Evolutionary conservation across 2,329 filamentous ascomycete genomes (phyloP), one percentile per base, ranked within the genome.

Genomic region (Sclerotiophoma versabilis): DNA sequence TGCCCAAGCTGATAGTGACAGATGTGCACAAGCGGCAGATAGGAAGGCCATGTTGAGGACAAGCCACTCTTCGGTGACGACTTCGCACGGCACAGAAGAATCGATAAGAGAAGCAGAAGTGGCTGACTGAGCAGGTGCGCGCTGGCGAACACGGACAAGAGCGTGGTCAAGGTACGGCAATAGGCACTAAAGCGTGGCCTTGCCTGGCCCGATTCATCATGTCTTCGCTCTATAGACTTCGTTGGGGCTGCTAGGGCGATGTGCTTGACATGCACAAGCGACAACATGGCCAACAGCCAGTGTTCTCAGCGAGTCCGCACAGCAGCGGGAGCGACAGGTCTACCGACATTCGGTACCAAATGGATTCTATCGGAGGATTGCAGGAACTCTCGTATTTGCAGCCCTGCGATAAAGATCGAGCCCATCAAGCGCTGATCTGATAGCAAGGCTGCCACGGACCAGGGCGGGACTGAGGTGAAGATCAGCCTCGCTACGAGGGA

Each of bases 401-500:
- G 9, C 38, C 43, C 22, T 48, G 44, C 32, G 3, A 17, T 30
- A 29, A 26, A 33, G 33, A 51, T 44, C 27, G 45, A 49, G 38
- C 32, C 33, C 39, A 27, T 32, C 14, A 15, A 41, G 17, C n/a
- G 43, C 50, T 49, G 45, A 41, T 43, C 45, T 49, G 45, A 34
- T 38, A 43, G 51, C 45, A 54, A 45, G 39, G 51, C 51, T 54
- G 39, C 14, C 14, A 30, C n/a, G 43, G 44, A 27, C 19, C 34
- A 23, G 8, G 11, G 32, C 51, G 26, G 45, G 25, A 29, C 22
- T 34, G 44, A 32, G 15, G 34, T 11, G 45, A 36, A 23, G 39
- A 45, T 44, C 23, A 49, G 27, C 27, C 39, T 45, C 33, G 34
- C 51, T 54, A 36, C 44, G 32, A 14, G 30, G 27, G 23, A 36